Evolutionary conservation across 345 rosid species (phyloP).

Genomic region (Acer yangbiense): DNA sequence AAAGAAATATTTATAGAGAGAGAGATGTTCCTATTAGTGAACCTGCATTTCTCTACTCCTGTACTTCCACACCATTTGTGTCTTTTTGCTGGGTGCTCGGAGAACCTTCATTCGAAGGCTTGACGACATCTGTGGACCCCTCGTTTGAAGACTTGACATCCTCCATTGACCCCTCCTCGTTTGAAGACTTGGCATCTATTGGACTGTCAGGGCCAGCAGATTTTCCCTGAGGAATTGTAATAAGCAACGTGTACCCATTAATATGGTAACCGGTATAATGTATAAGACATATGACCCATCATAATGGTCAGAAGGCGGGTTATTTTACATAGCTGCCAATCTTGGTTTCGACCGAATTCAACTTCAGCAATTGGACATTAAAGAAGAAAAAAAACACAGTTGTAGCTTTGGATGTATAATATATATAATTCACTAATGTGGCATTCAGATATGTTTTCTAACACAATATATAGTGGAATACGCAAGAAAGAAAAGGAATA

Average conservation of each 20-base stretch:
- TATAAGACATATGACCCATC: background rate
- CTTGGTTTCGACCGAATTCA: background rate
- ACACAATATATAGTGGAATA: background rate
- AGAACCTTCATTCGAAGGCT: slow-evolving; percentile 44
- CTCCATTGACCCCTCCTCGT: slow-evolving; percentile 29
- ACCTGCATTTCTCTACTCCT: slow-evolving; percentile 30
- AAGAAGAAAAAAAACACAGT: background rate
- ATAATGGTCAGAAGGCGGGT: background rate
- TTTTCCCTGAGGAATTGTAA: slow-evolving; percentile 44
- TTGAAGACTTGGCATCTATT: slow-evolving; percentile 49
- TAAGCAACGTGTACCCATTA: background rate
- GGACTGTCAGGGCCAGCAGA: slow-evolving; percentile 34
- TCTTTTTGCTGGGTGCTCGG: slow-evolving; percentile 38
- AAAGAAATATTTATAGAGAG: background rate
- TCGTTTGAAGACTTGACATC: slow-evolving; percentile 47
- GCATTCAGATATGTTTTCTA: background rate
- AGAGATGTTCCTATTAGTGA: background rate
- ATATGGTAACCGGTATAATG: background rate
- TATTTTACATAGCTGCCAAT: background rate
- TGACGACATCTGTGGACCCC: slow-evolving; percentile 47
- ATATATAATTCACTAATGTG: background rate
- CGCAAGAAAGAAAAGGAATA: background rate
- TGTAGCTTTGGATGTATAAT: background rate
- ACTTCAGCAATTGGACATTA: background rate
- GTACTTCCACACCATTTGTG: slow-evolving; percentile 31